Conservation (phyloP, 345 rosid species). For the Aurinia saxatilis region DNA sequence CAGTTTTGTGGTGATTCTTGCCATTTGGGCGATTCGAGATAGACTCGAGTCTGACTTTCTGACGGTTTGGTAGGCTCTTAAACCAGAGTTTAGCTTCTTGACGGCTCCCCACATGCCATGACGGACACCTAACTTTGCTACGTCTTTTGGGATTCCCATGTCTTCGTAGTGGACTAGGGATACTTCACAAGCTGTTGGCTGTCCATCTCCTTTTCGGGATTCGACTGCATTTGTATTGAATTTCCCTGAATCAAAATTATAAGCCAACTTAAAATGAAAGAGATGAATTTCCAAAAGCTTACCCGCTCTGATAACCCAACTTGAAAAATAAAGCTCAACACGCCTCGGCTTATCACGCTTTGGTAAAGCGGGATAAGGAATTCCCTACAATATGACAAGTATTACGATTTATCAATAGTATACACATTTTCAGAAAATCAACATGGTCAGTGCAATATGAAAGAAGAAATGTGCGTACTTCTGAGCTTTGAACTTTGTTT, state of each 20-base stretch:
- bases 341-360: conserved; percentile 90
- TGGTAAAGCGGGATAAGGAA: conserved; percentile 54
- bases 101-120: conserved; percentile 99
- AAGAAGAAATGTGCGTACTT: no score
- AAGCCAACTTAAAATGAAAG: neutral
- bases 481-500: no score
- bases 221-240: conserved; percentile 49
- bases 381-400: conserved; percentile 39
- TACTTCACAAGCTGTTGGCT: conserved; percentile 75
- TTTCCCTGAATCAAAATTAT: no score
- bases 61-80: conserved; percentile 82
- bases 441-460: no score
- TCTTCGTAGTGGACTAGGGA: conserved; percentile 83
- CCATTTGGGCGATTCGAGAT: conserved; percentile 68
- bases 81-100: conserved; percentile 73
- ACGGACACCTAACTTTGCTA: conserved; percentile 85
- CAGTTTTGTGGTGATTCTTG: conserved; percentile 61
- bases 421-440: no score
- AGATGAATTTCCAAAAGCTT: no score
- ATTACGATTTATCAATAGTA: neutral
- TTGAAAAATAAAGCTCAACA: conserved; percentile 79
- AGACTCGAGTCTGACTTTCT: conserved; percentile 47
- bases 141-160: conserved; percentile 98
- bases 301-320: conserved; percentile 94
- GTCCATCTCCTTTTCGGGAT: conserved; percentile 84